Conservation (phyloP, 495 filamentous ascomycete genomes). For the Letharia columbiana region DNA sequence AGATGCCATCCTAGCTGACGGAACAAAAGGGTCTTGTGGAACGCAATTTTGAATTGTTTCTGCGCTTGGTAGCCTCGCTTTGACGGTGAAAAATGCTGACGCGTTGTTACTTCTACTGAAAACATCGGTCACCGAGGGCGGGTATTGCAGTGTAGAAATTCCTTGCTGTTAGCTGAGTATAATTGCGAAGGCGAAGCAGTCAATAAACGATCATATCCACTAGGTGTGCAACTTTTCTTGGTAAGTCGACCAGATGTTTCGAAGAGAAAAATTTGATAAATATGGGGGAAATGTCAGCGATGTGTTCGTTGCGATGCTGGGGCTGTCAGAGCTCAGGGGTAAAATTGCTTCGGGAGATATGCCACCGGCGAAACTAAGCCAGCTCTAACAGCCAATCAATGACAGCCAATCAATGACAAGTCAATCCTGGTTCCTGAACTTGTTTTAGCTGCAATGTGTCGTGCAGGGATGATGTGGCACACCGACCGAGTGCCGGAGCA, state of each 20-base stretch:
- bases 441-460: no score
- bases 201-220: no score
- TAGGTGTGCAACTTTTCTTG: no score
- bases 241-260: no score
- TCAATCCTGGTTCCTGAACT: not conserved
- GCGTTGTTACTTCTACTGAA: not conserved
- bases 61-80: not conserved
- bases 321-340: not conserved
- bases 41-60: not conserved
- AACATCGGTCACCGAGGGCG: not conserved
- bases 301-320: no score
- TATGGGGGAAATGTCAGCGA: no score
- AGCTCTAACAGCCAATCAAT: not conserved
- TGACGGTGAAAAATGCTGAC: not conserved
- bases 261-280: no score
- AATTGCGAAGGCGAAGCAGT: not conserved
- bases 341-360: not conserved
- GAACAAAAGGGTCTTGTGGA: not conserved
- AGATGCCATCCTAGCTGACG: not conserved
- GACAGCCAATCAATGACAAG: no score
- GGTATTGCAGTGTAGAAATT: not conserved
- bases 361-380: not conserved
- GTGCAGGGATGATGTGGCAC: no score
- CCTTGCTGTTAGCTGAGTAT: not conserved
- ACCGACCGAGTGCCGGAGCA: no score